Conservation (phyloP, 1,139 yeast genomes). For the Blastobotrys malaysiensis region DNA sequence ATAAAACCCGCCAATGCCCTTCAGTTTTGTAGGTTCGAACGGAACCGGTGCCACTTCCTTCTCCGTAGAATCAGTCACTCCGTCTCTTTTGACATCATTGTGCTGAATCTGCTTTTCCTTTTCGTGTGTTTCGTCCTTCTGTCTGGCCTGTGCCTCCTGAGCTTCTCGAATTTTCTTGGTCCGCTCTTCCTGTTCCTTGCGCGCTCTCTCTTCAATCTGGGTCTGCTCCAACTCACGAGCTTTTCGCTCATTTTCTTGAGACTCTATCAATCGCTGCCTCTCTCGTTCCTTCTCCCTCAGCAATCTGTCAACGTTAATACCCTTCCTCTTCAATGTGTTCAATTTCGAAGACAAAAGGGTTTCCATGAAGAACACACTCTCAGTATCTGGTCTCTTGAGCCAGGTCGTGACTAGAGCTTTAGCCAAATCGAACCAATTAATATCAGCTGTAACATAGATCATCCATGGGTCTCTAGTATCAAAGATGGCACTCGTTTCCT, state of each 20-base stretch:
- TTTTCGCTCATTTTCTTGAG: slow-evolving; percentile 9
- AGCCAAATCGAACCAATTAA: slow-evolving; percentile 39
- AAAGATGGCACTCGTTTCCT: slow-evolving; percentile 22
- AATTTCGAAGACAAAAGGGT: slow-evolving; percentile 33
- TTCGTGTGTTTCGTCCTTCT: neutral
- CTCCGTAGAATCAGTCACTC: neutral
- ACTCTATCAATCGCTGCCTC: slow-evolving; percentile 12
- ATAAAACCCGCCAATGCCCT: neutral
- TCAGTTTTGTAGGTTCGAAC: neutral
- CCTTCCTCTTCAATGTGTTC: slow-evolving; percentile 32
- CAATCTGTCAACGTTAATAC: slow-evolving; percentile 37
- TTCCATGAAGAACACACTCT: slow-evolving; percentile 37
- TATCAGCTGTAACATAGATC: slow-evolving; percentile 15
- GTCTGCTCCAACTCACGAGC: slow-evolving; percentile 11
- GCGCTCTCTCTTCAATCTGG: slow-evolving; percentile 11
- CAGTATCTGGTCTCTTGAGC: slow-evolving; percentile 34
- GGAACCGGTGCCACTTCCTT: neutral
- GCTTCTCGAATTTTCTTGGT: slow-evolving; percentile 6
- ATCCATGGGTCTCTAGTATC: slow-evolving; percentile 11
- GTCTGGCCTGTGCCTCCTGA: neutral
- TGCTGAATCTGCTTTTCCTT: neutral
- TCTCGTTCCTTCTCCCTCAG: slow-evolving; percentile 25
- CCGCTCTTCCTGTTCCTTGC: slow-evolving; percentile 10
- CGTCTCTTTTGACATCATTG: neutral
- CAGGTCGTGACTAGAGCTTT: slow-evolving; percentile 31